A percentile compares a stretch with the other conserved stretches of the same genome.
These are phyloP conservation scores for Fistulifera pelliculosa DNA, from an alignment of 108 stramenopile genomes.

Conservation along the genomic window DNA sequence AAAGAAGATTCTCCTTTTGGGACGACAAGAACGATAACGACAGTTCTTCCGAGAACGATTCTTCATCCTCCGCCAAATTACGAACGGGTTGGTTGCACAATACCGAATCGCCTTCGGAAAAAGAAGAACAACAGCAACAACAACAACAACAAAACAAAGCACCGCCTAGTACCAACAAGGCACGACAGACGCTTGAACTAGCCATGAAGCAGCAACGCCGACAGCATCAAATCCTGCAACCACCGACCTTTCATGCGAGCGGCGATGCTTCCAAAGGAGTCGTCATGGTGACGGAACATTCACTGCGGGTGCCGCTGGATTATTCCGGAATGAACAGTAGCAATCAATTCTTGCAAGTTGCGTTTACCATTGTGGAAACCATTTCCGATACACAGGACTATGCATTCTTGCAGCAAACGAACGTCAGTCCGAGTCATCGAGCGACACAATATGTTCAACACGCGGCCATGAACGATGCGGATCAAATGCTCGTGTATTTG, in stretches of 20 bases:
- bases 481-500: constrained; percentile 62
- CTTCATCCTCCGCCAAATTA: constrained; percentile 7
- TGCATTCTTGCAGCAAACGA: constrained; percentile 1
- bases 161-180: constrained; percentile 13
- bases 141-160: constrained; percentile 1
- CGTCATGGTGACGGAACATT: constrained; percentile 75
- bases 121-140: constrained; percentile 10
- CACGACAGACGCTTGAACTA: constrained; percentile 33
- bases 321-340: constrained; percentile 21
- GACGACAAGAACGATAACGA: too few species aligned
- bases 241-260: constrained; percentile 63
- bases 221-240: constrained; percentile 69
- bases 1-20: constrained; percentile 19
- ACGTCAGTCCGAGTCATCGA: too few species aligned
- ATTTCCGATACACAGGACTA: constrained; percentile 15
- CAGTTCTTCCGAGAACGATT: constrained; percentile 5
- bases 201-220: constrained; percentile 55
- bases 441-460: constrained; percentile 34
- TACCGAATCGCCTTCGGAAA: constrained; percentile 19
- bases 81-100: constrained; percentile 88
- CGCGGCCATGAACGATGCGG: constrained; percentile 26
- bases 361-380: constrained; percentile 69
- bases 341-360: constrained; percentile 34
- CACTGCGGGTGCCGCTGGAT: constrained; percentile 50
- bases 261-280: constrained; percentile 12